Evolutionary conservation across 305 asterid genomes (phyloP), one percentile per base, ranked within the genome.

Genomic region (Petunia hybrid): DNA sequence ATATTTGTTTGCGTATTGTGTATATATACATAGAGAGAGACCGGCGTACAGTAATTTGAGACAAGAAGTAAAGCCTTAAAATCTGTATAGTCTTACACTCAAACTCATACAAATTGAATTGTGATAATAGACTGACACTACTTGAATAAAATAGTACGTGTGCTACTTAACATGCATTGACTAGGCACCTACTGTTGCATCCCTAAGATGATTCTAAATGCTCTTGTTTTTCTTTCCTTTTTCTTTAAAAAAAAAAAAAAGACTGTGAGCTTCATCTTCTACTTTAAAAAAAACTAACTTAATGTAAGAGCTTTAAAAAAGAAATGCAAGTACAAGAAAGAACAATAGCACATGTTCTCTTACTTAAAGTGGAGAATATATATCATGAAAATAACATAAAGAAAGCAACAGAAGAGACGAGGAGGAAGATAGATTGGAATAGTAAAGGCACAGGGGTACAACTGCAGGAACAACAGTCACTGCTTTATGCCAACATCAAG

Each of bases 401-500:
- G 85, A 81, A 84, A 75, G 84, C 80, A 80, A 80, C 42, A 42
- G 45, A 70, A 46, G 70, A 63, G 81, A 35, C 68, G 41, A 63
- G 68, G 68, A 62, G 35, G 68, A 36, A 55, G 45, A 80, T 62
- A 75, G 31, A 71, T 39, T 69, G 61, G 41, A 78, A 74, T 75
- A 80, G 45, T 76, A 78, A 84, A 81, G 82, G 81, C 71, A 61
- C n/a, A 68, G 68, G 77, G 59, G 80, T 77, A 82, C 86, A 55
- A 74, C 80, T 71, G 64, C 81, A 51, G 77, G 84, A 82, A 64
- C 8, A 85, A 67, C 76, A 82, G 86, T 77, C 70, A 69, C 75
- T 81, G 83, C 85, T 88, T 83, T 89, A 82, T 86, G 88, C 87
- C 87, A 83, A 84, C 91, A 88, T 89, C 91, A 88, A 74, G n/a